Percentiles rank a stretch among this genome's conserved stretches.
Evolutionary conservation across 179 eudicot genomes (phyloP).

Genomic region (Amaranthus tricolor): DNA sequence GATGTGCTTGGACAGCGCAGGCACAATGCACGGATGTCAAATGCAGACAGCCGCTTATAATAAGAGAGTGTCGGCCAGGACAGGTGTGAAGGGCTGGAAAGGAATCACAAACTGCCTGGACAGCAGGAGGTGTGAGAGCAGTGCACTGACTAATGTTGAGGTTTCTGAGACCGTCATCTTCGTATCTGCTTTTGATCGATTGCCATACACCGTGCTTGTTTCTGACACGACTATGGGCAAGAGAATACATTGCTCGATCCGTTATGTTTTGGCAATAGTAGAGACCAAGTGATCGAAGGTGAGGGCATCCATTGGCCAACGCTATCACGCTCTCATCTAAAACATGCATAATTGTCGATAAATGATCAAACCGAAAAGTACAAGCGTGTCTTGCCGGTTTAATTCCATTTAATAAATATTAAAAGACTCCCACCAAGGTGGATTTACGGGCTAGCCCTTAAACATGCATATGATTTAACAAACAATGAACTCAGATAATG

Average conservation of each 20-base stretch:
- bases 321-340: conserved; percentile 90
- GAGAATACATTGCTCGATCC: conserved; percentile 86
- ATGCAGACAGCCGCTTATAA: conserved; percentile 83
- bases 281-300: conserved; percentile 69
- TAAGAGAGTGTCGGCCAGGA: conserved; percentile 80
- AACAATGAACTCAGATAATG: too few relatives aligned
- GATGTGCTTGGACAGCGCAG: conserved; percentile 67
- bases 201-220: conserved; percentile 60
- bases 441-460: too few relatives aligned
- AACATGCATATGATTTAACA: too few relatives aligned
- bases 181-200: conserved; percentile 45
- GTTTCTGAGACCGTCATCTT: conserved; percentile 74
- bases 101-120: conserved; percentile 80
- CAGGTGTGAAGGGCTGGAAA: conserved; percentile 89
- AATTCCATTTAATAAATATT: neutral
- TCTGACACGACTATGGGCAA: conserved; percentile 67
- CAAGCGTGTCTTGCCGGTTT: neutral
- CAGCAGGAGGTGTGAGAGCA: conserved; percentile 88
- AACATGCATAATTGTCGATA: neutral
- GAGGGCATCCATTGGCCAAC: conserved; percentile 75
- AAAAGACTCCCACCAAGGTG: too few relatives aligned
- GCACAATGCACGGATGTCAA: conserved; percentile 84
- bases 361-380: neutral
- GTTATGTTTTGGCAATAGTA: conserved; percentile 96
- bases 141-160: conserved; percentile 95